Evolutionary conservation across 139 green algal genomes (phyloP).

Genomic region (Chlorella vulgaris): DNA sequence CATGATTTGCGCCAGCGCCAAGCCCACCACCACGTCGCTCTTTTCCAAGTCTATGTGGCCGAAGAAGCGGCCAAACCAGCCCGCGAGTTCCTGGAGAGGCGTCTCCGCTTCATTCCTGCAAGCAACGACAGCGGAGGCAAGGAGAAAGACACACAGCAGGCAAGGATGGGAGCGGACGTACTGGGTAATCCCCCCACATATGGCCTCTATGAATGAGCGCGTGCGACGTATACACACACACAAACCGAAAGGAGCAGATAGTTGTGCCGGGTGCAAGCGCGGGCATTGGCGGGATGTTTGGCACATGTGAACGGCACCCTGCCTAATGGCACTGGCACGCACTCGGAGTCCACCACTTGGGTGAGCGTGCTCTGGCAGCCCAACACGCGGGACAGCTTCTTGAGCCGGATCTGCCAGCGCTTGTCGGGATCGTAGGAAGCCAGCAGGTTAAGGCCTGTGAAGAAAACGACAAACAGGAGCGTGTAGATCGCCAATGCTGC

Average conservation of each 20-base stretch:
- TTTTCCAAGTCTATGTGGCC: slow-evolving; percentile 20
- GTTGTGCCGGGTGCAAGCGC: too few species aligned
- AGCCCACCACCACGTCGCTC: slow-evolving; percentile 4
- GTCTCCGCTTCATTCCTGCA: background rate
- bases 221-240: too few species aligned
- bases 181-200: too few species aligned
- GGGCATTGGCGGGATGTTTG: too few species aligned
- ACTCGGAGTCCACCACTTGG: background rate
- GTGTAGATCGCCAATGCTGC: background rate
- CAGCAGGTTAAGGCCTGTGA: background rate
- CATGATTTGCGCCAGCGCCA: background rate
- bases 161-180: too few species aligned
- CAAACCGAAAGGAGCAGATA: too few species aligned
- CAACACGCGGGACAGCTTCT: background rate
- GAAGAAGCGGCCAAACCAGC: slow-evolving; percentile 21
- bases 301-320: too few species aligned
- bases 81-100: slow-evolving; percentile 16
- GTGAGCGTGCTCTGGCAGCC: background rate
- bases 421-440: background rate
- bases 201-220: too few species aligned
- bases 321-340: too few species aligned
- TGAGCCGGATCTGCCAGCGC: slow-evolving; percentile 12
- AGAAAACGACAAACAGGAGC: background rate
- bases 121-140: background rate
- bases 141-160: background rate